These are phyloP conservation scores for Rhinocladiella similis DNA, from an alignment of 2,329 filamentous ascomycete species.

Conservation along the genomic window DNA sequence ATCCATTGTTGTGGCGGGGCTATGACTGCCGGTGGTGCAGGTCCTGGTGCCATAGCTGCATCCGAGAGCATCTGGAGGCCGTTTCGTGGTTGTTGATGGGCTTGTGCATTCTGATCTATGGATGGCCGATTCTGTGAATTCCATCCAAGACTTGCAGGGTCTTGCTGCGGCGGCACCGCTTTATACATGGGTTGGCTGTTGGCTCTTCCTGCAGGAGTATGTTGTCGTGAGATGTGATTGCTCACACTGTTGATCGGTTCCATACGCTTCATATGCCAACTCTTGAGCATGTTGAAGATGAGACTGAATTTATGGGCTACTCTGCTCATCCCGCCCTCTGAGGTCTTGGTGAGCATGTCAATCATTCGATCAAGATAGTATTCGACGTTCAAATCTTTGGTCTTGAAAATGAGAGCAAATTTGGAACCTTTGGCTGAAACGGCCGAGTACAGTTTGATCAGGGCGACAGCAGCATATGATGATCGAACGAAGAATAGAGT, in stretches of 20 bases:
- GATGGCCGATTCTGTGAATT: slow-evolving; percentile 16
- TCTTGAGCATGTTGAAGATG: slow-evolving; percentile 68
- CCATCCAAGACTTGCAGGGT: slow-evolving; percentile 19
- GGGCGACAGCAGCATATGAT: slow-evolving; percentile 68
- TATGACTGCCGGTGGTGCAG: slow-evolving; percentile 13
- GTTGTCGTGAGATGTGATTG: slow-evolving; percentile 19
- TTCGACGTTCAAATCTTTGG: slow-evolving; percentile 64
- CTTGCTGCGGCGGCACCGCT: slow-evolving; percentile 19
- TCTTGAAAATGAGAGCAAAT: slow-evolving; percentile 68
- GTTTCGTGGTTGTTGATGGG: slow-evolving; percentile 18
- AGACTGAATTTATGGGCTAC: slow-evolving; percentile 70
- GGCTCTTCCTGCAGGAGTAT: slow-evolving; percentile 15
- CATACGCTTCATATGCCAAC: slow-evolving; percentile 60
- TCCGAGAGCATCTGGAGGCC: slow-evolving; percentile 32
- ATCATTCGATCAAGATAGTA: slow-evolving; percentile 70
- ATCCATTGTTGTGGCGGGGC: slow-evolving; percentile 23
- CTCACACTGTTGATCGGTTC: slow-evolving; percentile 22
- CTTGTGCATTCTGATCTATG: slow-evolving; percentile 13
- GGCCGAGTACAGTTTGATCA: slow-evolving; percentile 73
- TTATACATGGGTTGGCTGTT: slow-evolving; percentile 13
- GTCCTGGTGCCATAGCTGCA: slow-evolving; percentile 28
- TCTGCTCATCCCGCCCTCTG: slow-evolving; percentile 63
- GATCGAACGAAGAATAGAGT: slow-evolving; percentile 72
- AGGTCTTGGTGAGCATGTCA: slow-evolving; percentile 64
- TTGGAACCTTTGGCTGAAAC: slow-evolving; percentile 64